Percentiles rank a stretch among this genome's conserved stretches.
Evolutionary conservation across 169 alveolate genomes (phyloP).

Genomic region (Perkinsus chesapeaki): DNA sequence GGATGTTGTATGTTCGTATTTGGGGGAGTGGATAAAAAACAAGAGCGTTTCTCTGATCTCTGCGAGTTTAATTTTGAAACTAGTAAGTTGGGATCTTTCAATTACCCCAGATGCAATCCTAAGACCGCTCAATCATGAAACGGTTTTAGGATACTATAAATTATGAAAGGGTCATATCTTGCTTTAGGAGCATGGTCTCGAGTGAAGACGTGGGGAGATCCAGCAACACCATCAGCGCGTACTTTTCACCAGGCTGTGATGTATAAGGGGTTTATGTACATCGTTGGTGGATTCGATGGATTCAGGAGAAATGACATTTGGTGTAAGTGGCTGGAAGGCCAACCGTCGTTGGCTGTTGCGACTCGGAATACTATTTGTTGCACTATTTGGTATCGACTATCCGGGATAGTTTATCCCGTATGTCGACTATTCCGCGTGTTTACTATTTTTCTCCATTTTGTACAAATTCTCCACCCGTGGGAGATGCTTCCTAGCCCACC

Average conservation of each 20-base stretch:
- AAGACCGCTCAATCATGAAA: no score
- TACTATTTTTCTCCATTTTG: no score
- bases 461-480: no score
- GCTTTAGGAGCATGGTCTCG: not conserved
- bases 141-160: no score
- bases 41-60: conserved; percentile 43
- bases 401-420: no score
- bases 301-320: conserved; percentile 56
- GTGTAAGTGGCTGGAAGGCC: not conserved
- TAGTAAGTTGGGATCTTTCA: conserved; percentile 6
- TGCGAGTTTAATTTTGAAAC: conserved; percentile 50
- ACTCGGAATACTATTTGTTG: not conserved
- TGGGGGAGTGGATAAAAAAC: conserved; percentile 66
- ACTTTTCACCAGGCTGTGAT: conserved; percentile 58
- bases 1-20: conserved; percentile 55
- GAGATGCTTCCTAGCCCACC: no score
- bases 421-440: no score
- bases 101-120: not conserved
- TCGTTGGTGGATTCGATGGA: conserved; percentile 65
- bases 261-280: conserved; percentile 50
- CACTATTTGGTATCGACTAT: no score
- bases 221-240: conserved; percentile 43
- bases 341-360: not conserved
- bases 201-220: conserved; percentile 2
- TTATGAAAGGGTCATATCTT: no score